Evolutionary conservation across 2,329 filamentous ascomycete genomes (phyloP).

Genomic region (Teratosphaeria nubilosa): DNA sequence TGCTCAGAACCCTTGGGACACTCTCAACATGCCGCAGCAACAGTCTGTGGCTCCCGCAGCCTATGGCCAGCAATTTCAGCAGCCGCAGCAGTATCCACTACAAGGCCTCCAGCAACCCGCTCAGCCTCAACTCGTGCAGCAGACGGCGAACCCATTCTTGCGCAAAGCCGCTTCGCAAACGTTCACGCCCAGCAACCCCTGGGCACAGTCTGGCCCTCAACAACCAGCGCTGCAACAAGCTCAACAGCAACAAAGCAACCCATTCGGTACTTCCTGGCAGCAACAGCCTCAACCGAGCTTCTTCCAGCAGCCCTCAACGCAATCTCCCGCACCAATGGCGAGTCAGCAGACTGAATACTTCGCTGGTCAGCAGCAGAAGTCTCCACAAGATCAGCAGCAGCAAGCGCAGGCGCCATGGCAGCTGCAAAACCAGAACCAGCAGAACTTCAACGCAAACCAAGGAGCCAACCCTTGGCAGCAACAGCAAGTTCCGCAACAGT

Average conservation of each 20-base stretch:
- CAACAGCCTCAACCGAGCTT: constrained; percentile 6
- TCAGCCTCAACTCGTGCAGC: constrained; percentile 38
- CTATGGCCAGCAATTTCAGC: constrained; percentile 13
- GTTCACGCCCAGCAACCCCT: constrained; percentile 32
- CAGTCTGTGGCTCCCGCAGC: constrained; percentile 6
- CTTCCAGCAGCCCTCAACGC: constrained; percentile 10
- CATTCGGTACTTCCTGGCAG: constrained; percentile 10
- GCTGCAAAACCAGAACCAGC: constrained; percentile 21
- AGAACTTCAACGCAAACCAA: constrained; percentile 1
- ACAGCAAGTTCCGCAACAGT: constrained; percentile 4
- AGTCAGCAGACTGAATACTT: neutral
- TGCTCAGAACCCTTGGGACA: constrained; percentile 21
- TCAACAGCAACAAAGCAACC: constrained; percentile 9
- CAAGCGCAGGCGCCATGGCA: constrained; percentile 31
- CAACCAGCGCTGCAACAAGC: constrained; percentile 21
- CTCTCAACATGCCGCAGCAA: constrained; percentile 16
- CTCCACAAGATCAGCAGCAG: constrained; percentile 11
- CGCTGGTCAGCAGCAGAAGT: constrained; percentile 9
- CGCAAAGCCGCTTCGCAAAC: constrained; percentile 33
- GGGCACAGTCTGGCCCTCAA: constrained; percentile 13
- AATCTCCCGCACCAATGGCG: constrained; percentile 9
- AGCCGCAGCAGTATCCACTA: constrained; percentile 8
- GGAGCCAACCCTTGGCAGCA: constrained; percentile 10
- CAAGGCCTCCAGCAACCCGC: constrained; percentile 8
- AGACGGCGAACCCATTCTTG: constrained; percentile 37